phyloP scores from a whole-genome alignment of 2,329 filamentous ascomycete species.

The Pestalotiopsis sp. region DNA sequence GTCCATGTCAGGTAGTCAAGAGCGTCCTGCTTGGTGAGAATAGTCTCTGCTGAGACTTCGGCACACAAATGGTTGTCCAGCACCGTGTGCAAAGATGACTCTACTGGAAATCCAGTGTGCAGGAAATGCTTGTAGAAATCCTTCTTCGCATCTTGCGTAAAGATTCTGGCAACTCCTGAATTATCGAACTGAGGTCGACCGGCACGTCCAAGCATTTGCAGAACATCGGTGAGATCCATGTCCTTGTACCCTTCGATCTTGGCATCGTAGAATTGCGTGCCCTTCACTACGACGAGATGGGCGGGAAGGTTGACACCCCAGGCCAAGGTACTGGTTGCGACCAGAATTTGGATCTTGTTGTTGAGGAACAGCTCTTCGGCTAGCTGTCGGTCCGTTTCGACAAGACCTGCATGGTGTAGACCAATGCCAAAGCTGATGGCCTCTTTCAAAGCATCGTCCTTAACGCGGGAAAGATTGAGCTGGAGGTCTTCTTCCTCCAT shows the following conservation, averaged over 20 bases:
- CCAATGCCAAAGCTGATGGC: slow-evolving; percentile 98
- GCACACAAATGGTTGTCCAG: slow-evolving; percentile 96
- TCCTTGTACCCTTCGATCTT: slow-evolving; percentile 98
- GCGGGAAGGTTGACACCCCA: slow-evolving; percentile 99
- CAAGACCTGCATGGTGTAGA: slow-evolving; percentile 93
- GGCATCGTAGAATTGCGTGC: slow-evolving; percentile 96
- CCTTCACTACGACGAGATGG: slow-evolving; percentile 96
- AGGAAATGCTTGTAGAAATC: slow-evolving; percentile 99
- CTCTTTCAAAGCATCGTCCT: slow-evolving; percentile 90
- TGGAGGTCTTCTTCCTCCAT: slow-evolving; percentile 96
- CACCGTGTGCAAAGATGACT: slow-evolving; percentile 94
- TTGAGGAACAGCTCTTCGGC: slow-evolving; percentile 94
- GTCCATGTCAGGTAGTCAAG: slow-evolving; percentile 99
- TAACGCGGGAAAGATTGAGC: slow-evolving; percentile 83
- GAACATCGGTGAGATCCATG: slow-evolving; percentile 97
- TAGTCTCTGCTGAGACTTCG: slow-evolving; percentile 91
- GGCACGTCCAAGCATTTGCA: slow-evolving; percentile 96
- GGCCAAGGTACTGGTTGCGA: slow-evolving; percentile 93
- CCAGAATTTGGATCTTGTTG: slow-evolving; percentile 96
- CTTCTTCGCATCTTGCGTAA: slow-evolving; percentile 97
- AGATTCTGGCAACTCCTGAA: slow-evolving; percentile 94
- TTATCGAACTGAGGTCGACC: slow-evolving; percentile 96
- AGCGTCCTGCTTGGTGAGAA: slow-evolving; percentile 93
- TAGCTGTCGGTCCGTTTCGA: slow-evolving; percentile 89
- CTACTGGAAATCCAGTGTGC: slow-evolving; percentile 96